These are phyloP conservation scores for Globisporangium carolinianum DNA, from an alignment of 352 stramenopile species.

Conservation along the genomic window DNA sequence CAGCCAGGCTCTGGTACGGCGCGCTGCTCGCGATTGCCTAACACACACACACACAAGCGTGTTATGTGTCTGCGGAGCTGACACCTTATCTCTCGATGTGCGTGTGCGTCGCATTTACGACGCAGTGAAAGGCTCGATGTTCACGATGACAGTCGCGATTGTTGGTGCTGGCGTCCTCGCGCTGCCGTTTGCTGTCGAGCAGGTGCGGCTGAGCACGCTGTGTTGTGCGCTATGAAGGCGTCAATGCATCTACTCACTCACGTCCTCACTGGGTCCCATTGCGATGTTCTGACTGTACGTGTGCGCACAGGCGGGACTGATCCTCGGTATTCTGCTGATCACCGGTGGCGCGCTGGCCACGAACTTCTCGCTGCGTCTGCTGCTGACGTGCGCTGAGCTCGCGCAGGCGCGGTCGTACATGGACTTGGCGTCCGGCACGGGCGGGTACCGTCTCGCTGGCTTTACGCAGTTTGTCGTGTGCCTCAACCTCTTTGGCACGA, in stretches of 20 bases:
- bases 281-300: too few species aligned
- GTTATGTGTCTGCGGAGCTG: neutral
- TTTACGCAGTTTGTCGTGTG: constrained; percentile 80
- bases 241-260: neutral
- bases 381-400: constrained; percentile 75
- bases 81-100: neutral
- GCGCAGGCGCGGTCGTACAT: constrained; percentile 77
- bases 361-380: constrained; percentile 75
- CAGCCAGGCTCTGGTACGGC: constrained; percentile 68
- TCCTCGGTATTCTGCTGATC: constrained; percentile 73
- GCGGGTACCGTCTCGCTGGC: constrained; percentile 47
- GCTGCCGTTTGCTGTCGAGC: constrained; percentile 74
- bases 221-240: neutral
- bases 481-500: constrained; percentile 86
- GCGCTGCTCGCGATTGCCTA: neutral
- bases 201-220: constrained; percentile 16
- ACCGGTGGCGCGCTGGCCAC: constrained; percentile 53
- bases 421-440: constrained; percentile 62
- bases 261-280: neutral
- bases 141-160: constrained; percentile 87
- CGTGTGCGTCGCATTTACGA: neutral
- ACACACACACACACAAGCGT: too few species aligned
- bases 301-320: constrained; percentile 29
- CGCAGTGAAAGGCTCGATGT: constrained; percentile 86
- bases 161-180: constrained; percentile 77